Evolutionary conservation across 495 filamentous ascomycete genomes (phyloP), one percentile per base, ranked within the genome.

Genomic region (Trichocladium uniseriatum): DNA sequence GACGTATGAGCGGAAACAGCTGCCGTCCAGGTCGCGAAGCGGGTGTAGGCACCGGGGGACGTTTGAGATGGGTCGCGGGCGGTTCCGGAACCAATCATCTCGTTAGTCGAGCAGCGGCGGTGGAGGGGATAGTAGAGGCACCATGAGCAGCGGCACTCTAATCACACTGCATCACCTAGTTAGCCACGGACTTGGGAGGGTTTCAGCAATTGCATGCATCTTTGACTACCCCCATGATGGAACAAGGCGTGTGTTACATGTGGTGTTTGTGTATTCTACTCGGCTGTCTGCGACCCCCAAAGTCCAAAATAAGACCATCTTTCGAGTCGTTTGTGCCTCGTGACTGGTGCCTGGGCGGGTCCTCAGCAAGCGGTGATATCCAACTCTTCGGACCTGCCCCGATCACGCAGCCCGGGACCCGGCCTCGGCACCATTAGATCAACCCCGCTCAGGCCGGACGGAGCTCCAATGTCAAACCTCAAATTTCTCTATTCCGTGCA

Each of bases 131-230:
- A 37, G 54, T 38, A 27, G 48, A 50, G 45, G 44, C 47, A 53
- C 32, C 48, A 44, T 45, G 46, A 41, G 53, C 49, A 51, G n/a
- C 51, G 43, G 42, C 48, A 40, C 32, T 42, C 16, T 46, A 51
- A 41, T 44, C 42, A 55, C 48, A 58, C 47, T 51, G 57, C 54
- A 55, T 49, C 39, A 48, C 43, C 43, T 53, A 62, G 42, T 38
- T 44, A 45, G 21, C 47, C n/a, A n/a, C n/a, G 48, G 43, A 53
- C 43, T 50, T 34, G 43, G 49, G 34, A 42, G 34, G 50, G 45
- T 50, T 55, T 48, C 43, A 48, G 41, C 28, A 49, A 57, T 46
- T 55, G 49, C 56, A 57, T 51, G 51, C 46, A 45, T 48, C 38
- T 46, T 52, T 49, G 46, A 47, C 43, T 38, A 34, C 18, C 39